Percentiles rank a stretch among this genome's conserved stretches.
Conservation (phyloP, 2,329 filamentous ascomycete species). For the Monilinia laxa region DNA sequence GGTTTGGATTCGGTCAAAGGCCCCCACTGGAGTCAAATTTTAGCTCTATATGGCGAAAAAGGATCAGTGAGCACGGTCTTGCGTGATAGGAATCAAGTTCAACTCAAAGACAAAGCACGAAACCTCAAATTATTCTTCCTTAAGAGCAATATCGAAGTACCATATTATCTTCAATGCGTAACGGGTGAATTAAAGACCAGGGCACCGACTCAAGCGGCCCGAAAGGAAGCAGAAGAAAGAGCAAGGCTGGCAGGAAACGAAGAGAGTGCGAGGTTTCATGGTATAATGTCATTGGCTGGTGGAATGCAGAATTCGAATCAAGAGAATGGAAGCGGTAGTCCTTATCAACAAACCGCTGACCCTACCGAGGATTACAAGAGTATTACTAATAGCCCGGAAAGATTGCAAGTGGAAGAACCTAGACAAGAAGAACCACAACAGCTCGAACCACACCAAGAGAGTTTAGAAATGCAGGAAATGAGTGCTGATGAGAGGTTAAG, state of each 20-base stretch:
- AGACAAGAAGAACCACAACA: background rate
- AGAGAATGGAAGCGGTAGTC: conserved; percentile 13
- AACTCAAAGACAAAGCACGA: conserved; percentile 87
- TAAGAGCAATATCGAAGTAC: conserved; percentile 88
- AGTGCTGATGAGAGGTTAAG: conserved; percentile 22
- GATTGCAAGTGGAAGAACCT: conserved; percentile 29
- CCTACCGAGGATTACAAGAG: conserved; percentile 19
- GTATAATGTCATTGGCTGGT: conserved; percentile 56
- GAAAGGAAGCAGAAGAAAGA: conserved; percentile 66
- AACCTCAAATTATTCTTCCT: conserved; percentile 90
- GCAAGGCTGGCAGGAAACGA: conserved; percentile 59
- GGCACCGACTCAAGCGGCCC: conserved; percentile 70
- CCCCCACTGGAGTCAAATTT: conserved; percentile 89
- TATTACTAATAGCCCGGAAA: conserved; percentile 21
- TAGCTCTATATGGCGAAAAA: conserved; percentile 77
- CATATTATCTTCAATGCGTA: conserved; percentile 81
- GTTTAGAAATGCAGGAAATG: conserved; percentile 19
- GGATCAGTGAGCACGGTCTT: conserved; percentile 80
- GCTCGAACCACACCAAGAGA: conserved; percentile 2
- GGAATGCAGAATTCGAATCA: conserved; percentile 42
- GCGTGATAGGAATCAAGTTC: conserved; percentile 86
- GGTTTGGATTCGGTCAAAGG: conserved; percentile 86
- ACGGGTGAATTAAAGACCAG: conserved; percentile 87
- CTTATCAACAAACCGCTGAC: conserved; percentile 13
- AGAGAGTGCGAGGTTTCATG: conserved; percentile 58